phyloP scores from a whole-genome alignment of 2,329 filamentous ascomycete species.

The Arthroderma sp. region DNA sequence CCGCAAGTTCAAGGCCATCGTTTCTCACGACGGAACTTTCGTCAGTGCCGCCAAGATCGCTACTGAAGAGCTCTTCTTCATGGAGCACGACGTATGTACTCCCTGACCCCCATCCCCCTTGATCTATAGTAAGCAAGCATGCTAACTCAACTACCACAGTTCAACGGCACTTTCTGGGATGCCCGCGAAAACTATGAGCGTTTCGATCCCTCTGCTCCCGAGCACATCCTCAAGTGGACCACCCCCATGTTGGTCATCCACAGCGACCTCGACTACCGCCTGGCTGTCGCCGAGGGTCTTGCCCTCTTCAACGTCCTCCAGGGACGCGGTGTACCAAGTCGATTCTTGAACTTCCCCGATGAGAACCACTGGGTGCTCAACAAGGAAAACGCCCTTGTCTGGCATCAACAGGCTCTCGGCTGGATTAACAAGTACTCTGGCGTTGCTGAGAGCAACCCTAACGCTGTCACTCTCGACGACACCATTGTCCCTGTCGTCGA shows the following conservation, averaged over 20 bases:
- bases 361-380: constrained; percentile 64
- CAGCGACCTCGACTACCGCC: constrained; percentile 72
- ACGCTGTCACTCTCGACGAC: constrained; percentile 22
- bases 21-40: constrained; percentile 80
- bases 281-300: constrained; percentile 67
- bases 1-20: constrained; percentile 72
- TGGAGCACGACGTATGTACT: constrained; percentile 30
- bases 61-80: constrained; percentile 41
- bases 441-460: constrained; percentile 16
- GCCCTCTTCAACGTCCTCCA: constrained; percentile 73
- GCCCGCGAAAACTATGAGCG: constrained; percentile 51
- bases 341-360: constrained; percentile 65
- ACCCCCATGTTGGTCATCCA: constrained; percentile 80
- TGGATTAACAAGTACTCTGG: constrained; percentile 50
- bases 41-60: constrained; percentile 41
- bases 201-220: constrained; percentile 51
- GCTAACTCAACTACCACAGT: constrained; percentile 17
- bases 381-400: constrained; percentile 75
- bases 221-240: constrained; percentile 52
- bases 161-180: constrained; percentile 37
- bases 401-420: constrained; percentile 69
- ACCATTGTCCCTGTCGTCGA: constrained; percentile 21
- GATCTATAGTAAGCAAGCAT: neutral
- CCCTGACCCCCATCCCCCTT: neutral
- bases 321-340: constrained; percentile 57